Conservation (phyloP, 2,329 filamentous ascomycete species). For the Monilinia vaccinii-corymbosi region DNA sequence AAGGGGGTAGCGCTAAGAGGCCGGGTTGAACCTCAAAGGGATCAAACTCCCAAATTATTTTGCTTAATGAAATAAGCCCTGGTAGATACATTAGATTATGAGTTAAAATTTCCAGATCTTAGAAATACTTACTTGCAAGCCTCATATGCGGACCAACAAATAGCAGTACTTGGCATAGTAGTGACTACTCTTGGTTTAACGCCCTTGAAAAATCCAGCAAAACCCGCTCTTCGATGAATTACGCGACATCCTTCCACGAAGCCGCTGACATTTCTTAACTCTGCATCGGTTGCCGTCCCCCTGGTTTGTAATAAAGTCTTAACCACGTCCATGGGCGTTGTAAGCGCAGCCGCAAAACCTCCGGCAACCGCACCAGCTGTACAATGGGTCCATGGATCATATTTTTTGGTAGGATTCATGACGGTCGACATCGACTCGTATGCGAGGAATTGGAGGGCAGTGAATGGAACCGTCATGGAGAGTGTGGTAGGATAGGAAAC, state of each 20-base stretch:
- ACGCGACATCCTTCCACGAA: slow-evolving; percentile 26
- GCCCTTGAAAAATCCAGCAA: slow-evolving; percentile 85
- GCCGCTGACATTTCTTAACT: slow-evolving; percentile 39
- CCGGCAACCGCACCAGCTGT: slow-evolving; percentile 86
- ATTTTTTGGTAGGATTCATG: slow-evolving; percentile 78
- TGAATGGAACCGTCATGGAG: slow-evolving; percentile 98
- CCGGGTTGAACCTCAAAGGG: neutral
- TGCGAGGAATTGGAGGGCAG: slow-evolving; percentile 90
- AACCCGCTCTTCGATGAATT: slow-evolving; percentile 64
- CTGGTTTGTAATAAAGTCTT: slow-evolving; percentile 95
- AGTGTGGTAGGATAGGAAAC: slow-evolving; percentile 96
- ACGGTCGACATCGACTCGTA: slow-evolving; percentile 94
- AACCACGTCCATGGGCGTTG: slow-evolving; percentile 94
- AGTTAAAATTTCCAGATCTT: neutral
- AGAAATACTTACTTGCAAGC: slow-evolving; percentile 52
- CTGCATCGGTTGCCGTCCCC: slow-evolving; percentile 70
- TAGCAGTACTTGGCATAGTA: slow-evolving; percentile 98
- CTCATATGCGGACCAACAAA: slow-evolving; percentile 83
- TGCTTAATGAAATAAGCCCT: slow-evolving; percentile 53
- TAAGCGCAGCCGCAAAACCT: slow-evolving; percentile 85
- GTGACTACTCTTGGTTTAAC: slow-evolving; percentile 85
- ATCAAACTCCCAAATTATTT: slow-evolving; percentile 34
- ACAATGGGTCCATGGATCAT: slow-evolving; percentile 92
- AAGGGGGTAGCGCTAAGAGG: too few relatives aligned
- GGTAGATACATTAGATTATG: slow-evolving; percentile 10